These are phyloP conservation scores for Monosporozyma siamensis DNA, from an alignment of 805 yeast genomes.

Conservation along the genomic window DNA sequence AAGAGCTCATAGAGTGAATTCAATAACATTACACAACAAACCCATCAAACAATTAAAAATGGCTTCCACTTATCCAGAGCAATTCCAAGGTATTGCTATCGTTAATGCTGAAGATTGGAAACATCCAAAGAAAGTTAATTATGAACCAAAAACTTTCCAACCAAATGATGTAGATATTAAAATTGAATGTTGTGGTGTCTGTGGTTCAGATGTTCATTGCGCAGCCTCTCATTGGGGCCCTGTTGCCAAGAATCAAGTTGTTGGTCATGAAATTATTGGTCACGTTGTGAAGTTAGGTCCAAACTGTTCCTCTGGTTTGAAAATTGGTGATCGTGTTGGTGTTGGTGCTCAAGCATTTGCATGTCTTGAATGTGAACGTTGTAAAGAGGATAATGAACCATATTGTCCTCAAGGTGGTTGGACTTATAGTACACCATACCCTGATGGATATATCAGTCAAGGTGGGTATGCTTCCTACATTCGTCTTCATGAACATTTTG, in stretches of 20 bases:
- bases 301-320: conserved; percentile 36
- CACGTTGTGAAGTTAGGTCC: conserved; percentile 50
- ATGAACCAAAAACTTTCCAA: too few relatives aligned
- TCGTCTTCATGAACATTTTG: conserved; percentile 54
- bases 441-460: conserved; percentile 40
- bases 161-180: too few relatives aligned
- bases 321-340: conserved; percentile 72
- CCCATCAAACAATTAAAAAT: too few relatives aligned
- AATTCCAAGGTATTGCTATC: too few relatives aligned
- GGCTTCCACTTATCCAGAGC: too few relatives aligned
- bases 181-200: too few relatives aligned
- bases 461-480: conserved; percentile 67
- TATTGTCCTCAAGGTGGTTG: conserved; percentile 42
- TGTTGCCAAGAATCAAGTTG: conserved; percentile 32
- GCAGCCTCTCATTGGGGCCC: conserved; percentile 23
- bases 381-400: conserved; percentile 44
- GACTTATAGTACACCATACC: conserved; percentile 43
- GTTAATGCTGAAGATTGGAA: too few relatives aligned
- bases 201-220: too few relatives aligned
- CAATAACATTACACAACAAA: too few relatives aligned
- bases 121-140: too few relatives aligned
- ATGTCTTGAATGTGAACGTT: conserved; percentile 54
- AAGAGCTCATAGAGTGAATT: too few relatives aligned
- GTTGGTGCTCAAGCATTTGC: conserved; percentile 62
- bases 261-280: conserved; percentile 64